These are phyloP conservation scores for Lasiodiplodia theobromae DNA, from an alignment of 2,329 filamentous ascomycete species.

Conservation along the genomic window DNA sequence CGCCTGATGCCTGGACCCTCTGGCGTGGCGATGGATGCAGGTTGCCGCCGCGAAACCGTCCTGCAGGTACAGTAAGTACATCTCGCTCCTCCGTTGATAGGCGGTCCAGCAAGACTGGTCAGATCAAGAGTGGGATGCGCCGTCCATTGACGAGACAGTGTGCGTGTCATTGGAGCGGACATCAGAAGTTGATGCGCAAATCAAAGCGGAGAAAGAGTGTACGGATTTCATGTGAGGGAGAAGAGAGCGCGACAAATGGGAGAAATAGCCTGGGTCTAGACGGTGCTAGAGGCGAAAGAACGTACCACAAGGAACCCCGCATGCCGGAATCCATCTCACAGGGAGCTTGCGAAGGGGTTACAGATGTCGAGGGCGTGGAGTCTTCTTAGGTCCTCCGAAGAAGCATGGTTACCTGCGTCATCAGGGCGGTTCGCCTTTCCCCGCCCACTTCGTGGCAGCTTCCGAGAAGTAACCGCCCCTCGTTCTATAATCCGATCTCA, in stretches of 20 bases:
- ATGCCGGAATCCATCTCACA: not conserved
- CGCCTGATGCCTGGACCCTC: not conserved
- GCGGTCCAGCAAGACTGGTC: not conserved
- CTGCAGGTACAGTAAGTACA: conserved; percentile 14
- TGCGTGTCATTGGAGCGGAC: conserved; percentile 6
- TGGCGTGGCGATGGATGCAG: not conserved
- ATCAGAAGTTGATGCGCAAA: conserved; percentile 7
- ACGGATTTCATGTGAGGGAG: conserved; percentile 10
- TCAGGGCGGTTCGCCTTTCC: not conserved
- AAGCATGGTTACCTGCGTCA: not conserved
- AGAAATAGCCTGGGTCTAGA: not conserved
- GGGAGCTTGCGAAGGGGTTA: not conserved
- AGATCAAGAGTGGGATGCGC: conserved; percentile 1
- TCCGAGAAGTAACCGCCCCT: not conserved
- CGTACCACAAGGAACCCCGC: not conserved
- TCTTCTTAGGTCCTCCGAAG: not conserved
- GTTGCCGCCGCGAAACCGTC: not conserved
- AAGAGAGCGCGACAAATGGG: not conserved
- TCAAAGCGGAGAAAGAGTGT: not conserved
- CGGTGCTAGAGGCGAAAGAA: not conserved
- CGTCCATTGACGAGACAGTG: not conserved
- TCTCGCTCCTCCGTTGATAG: not conserved
- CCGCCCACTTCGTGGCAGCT: not conserved
- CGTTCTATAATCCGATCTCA: not conserved
- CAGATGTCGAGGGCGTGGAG: not conserved